Base-by-base conservation (phyloP, 164 flowering plant species). In the Buxus sempervirens region DNA sequence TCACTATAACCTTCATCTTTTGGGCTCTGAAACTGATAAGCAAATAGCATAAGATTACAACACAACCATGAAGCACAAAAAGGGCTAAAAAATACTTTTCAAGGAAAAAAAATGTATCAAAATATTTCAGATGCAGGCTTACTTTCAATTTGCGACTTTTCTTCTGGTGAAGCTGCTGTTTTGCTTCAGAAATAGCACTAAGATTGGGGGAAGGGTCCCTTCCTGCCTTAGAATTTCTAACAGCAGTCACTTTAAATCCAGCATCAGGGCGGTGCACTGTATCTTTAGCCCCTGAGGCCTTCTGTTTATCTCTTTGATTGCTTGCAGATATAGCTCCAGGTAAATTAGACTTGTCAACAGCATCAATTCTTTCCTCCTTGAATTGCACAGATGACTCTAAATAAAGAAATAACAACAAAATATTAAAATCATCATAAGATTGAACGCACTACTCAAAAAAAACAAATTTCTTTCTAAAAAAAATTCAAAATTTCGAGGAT, bases 61-160 rank as follows among this genome's bases (percentile, higher is more conserved):
- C 53, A 24, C 25, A 48, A 64, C 36, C 20, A 6, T 26, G 56
- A 28, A 41, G 26, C 22, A 10, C 18, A 45, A 0, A 32, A 64
- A 15, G 18, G 8, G 22, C 53, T 64, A 13, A 32, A 53, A n/a
- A 49, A 32, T 41, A 19, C n/a, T 10, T n/a, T 23, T 38, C 0
- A n/a, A 24, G 24, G 19, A 23, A 54, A 54, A 45, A n/a, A 38
- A n/a, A 38, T 32, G 60, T 42, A 45, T 15, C 51, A 23, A 49
- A 56, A 58, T n/a, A 10, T 6, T 21, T 28, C 57, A 19, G 23
- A 24, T 18, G n/a, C 16, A 20, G 13, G 21, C 83, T 78, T 79
- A 84, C 90, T 75, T 83, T 82, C 59, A 78, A 79, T 25, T 80
- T 85, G 59, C 73, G 78, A 32, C 3, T 70, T 80, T 84, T 54